Evolutionary conservation across 345 rosid genomes (phyloP).

Genomic region (Pistacia integerrima): DNA sequence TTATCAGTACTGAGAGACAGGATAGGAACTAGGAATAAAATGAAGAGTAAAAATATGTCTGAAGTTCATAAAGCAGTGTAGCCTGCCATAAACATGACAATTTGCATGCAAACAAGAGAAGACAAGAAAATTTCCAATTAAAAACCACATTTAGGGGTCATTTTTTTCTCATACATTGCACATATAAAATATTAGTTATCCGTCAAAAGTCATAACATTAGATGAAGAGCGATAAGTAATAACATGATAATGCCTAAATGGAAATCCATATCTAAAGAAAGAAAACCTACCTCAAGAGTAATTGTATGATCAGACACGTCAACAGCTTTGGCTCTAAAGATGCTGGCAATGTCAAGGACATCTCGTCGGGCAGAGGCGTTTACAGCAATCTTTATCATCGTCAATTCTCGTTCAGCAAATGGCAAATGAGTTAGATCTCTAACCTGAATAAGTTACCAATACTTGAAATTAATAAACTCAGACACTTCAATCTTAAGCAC

Average conservation of each 20-base stretch:
- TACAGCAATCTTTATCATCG: slow-evolving; percentile 73
- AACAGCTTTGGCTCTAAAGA: slow-evolving; percentile 64
- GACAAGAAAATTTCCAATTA: background rate
- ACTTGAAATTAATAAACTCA: slow-evolving; percentile 6
- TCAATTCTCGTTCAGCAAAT: slow-evolving; percentile 70
- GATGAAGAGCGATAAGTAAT: background rate
- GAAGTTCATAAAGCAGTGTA: background rate
- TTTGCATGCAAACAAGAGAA: background rate
- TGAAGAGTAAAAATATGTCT: background rate
- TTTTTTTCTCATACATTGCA: background rate
- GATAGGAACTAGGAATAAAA: background rate
- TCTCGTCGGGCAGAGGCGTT: slow-evolving; percentile 63
- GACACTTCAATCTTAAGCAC: background rate
- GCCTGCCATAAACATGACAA: background rate
- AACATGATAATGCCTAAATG: background rate
- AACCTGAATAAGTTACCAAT: slow-evolving; percentile 35
- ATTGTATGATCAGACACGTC: slow-evolving; percentile 77
- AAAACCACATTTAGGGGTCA: background rate
- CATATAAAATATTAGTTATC: background rate
- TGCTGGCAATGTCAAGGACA: slow-evolving; percentile 68
- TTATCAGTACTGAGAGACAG: slow-evolving; percentile 12
- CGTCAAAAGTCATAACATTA: background rate
- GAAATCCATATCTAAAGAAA: background rate
- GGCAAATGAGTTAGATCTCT: slow-evolving; percentile 64
- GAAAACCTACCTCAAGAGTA: slow-evolving; percentile 58